Evolutionary conservation across 179 eudicot genomes (phyloP).

Genomic region (Beta lomatogona): DNA sequence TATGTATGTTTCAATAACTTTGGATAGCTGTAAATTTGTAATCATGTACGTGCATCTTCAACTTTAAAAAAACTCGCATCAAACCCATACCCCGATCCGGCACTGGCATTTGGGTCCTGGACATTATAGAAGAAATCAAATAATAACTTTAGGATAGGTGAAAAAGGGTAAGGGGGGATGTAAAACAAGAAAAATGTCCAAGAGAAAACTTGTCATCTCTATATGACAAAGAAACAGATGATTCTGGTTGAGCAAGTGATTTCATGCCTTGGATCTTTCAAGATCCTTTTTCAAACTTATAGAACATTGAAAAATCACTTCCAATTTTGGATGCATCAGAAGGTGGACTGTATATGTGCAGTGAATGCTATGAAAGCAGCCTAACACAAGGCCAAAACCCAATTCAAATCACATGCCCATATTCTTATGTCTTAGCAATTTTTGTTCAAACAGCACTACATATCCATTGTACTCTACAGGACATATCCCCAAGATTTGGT

Average conservation of each 20-base stretch:
- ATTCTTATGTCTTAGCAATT: slow-evolving; percentile 2
- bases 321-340: not conserved
- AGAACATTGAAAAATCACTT: not conserved
- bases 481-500: not conserved
- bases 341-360: not conserved
- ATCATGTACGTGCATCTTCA: no score
- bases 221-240: slow-evolving; percentile 17
- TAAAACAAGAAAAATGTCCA: not conserved
- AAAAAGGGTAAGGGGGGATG: not conserved
- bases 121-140: no score
- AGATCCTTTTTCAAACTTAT: not conserved
- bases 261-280: not conserved
- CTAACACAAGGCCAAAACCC: slow-evolving; percentile 3
- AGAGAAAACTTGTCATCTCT: not conserved
- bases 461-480: not conserved
- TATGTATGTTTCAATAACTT: no score
- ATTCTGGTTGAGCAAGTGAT: not conserved
- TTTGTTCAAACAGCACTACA: not conserved
- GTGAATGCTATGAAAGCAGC: not conserved
- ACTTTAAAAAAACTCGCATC: no score
- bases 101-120: no score
- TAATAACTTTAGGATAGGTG: no score
- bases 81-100: no score
- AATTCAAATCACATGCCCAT: slow-evolving; percentile 10
- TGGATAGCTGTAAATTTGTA: no score